Evolutionary conservation across 202 grass and related monocot species (phyloP).

Genomic region (Bolboschoenoplectus hybrid): DNA sequence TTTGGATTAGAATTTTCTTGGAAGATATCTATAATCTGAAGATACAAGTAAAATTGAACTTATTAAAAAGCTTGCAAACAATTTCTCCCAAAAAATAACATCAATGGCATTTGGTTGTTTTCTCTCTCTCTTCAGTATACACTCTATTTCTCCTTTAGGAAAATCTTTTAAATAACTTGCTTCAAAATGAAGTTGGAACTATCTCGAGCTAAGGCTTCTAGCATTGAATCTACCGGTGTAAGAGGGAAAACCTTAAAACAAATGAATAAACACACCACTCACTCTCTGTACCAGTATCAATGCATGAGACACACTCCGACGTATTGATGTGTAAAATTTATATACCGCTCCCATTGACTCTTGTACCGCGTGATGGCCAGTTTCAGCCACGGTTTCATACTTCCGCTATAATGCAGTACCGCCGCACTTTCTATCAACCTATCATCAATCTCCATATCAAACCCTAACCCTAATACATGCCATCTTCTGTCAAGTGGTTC

Average conservation of each 20-base stretch:
- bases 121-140: conserved; percentile 61
- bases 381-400: conserved; percentile 98
- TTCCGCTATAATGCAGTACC: conserved; percentile 91
- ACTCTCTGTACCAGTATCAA: conserved; percentile 21
- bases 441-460: conserved; percentile 90
- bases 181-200: conserved; percentile 55
- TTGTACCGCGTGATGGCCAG: conserved; percentile 86
- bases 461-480: conserved; percentile 93
- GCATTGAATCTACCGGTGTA: conserved; percentile 42
- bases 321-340: conserved; percentile 64
- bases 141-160: conserved; percentile 63
- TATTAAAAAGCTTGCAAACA: conserved; percentile 58
- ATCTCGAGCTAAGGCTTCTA: conserved; percentile 51
- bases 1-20: conserved; percentile 33
- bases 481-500: conserved; percentile 96
- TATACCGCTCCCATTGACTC: conserved; percentile 84
- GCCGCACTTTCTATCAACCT: conserved; percentile 96
- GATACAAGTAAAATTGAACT: conserved; percentile 41
- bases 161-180: conserved; percentile 58
- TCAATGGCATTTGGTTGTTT: conserved; percentile 57
- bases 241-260: conserved; percentile 37
- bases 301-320: conserved; percentile 59
- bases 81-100: conserved; percentile 57
- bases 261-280: conserved; percentile 32
- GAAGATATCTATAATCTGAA: conserved; percentile 33